These are phyloP conservation scores for Orobanche coerulescens DNA, from an alignment of 257 asterid species.

Conservation along the genomic window DNA sequence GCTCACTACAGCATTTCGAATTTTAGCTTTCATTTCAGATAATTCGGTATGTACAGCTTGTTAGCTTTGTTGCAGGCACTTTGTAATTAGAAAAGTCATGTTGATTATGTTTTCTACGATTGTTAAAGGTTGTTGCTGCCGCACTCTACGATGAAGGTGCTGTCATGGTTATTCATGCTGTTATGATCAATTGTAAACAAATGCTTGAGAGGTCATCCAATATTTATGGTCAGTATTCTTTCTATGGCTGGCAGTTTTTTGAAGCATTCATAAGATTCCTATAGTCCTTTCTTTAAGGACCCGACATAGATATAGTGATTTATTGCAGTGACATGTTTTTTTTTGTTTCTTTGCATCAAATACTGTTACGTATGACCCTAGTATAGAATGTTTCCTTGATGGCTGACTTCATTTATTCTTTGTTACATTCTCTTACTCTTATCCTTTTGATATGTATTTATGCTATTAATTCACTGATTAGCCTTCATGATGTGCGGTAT, in stretches of 20 bases:
- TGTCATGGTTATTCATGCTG: conserved; percentile 92
- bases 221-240: conserved; percentile 65
- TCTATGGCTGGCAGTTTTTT: neutral
- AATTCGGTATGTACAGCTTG: conserved; percentile 44
- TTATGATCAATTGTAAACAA: conserved; percentile 75
- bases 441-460: neutral
- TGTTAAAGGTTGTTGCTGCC: conserved; percentile 67
- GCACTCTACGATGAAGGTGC: conserved; percentile 93
- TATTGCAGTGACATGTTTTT: conserved; percentile 2
- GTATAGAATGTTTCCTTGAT: neutral
- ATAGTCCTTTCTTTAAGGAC: neutral
- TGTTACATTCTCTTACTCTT: neutral
- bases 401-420: neutral
- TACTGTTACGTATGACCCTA: neutral
- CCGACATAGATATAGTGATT: neutral
- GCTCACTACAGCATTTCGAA: conserved; percentile 86
- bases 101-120: conserved; percentile 29
- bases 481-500: neutral
- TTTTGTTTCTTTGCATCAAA: neutral
- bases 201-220: conserved; percentile 95
- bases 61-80: conserved; percentile 14
- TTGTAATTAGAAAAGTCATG: conserved; percentile 11
- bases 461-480: neutral
- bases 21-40: conserved; percentile 85
- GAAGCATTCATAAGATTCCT: neutral